Percentiles rank a stretch among this genome's conserved stretches.
These are phyloP conservation scores for Conticribra guillardii DNA, from an alignment of 108 stramenopile genomes.

Conservation along the genomic window DNA sequence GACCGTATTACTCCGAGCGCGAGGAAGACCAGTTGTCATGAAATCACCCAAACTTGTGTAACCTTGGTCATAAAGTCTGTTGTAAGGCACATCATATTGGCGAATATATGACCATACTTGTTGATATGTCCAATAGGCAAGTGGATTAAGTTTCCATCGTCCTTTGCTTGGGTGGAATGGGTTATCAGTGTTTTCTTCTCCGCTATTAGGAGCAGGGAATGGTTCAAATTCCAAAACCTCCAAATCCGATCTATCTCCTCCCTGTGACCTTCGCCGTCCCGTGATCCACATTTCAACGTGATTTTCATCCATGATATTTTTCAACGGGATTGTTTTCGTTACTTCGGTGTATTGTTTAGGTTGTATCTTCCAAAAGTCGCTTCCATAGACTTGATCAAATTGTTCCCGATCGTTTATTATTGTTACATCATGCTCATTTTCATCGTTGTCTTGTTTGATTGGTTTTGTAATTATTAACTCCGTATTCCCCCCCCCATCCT, in stretches of 20 bases:
- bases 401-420: conserved; percentile 1
- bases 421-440: not conserved
- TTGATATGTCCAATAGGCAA: conserved; percentile 54
- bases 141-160: conserved; percentile 49
- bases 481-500: not conserved
- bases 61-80: conserved; percentile 45
- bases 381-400: conserved; percentile 37
- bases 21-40: conserved; percentile 44
- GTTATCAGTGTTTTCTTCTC: conserved; percentile 10
- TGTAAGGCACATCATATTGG: conserved; percentile 46
- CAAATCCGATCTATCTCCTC: conserved; percentile 44
- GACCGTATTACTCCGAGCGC: not conserved
- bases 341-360: conserved; percentile 44
- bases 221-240: conserved; percentile 42
- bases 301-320: conserved; percentile 31
- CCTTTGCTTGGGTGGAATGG: conserved; percentile 17
- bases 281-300: conserved; percentile 55
- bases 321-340: conserved; percentile 52
- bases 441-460: conserved; percentile 2
- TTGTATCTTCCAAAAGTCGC: conserved; percentile 36
- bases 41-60: conserved; percentile 55
- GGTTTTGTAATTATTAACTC: conserved; percentile 26
- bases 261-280: conserved; percentile 49
- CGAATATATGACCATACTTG: conserved; percentile 54
- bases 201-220: not conserved